Evolutionary conservation across 768 basidiomycete species (phyloP), one percentile per base, ranked within the genome.

Genomic region (Trametes cubensis): DNA sequence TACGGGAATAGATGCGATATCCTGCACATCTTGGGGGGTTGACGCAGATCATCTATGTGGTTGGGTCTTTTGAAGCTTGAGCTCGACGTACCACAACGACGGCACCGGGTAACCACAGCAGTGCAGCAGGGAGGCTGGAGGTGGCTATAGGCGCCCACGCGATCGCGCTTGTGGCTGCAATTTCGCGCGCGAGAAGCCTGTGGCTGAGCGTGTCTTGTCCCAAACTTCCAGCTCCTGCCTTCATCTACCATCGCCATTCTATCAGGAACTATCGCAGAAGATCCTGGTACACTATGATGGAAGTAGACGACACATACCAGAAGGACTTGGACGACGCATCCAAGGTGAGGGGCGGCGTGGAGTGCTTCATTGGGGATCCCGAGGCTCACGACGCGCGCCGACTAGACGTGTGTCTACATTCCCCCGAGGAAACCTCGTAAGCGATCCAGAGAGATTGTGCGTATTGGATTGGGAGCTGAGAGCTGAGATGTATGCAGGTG

Each of bases 331-430:
- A 70, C 28, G 69, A 70, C 38, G 66, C 69, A 14, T 54, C 64
- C 18, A 65, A 68, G 55, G 69, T 68, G n/a, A n/a, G 15, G 66
- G 40, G 4, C 15, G 13, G 13, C 15, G 6, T 7, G 18, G 5
- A 30, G 5, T 20, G 30, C 11, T 5, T 20, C 6, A 8, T 14
- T 34, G 34, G 42, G 49, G 4, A 18, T 1, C 6, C 23, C 39
- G 8, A 17, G 40, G 20, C 21, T 52, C 38, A 20, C 20, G 11
- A 13, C 40, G 44, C 11, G n/a, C 13, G 0, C 26, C 20, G 13
- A 18, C 11, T 54, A 72, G 71, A 63, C 67, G 11, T 69, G 68
- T 41, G 49, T 70, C 26, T 70, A 67, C 54, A 62, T 72, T 18
- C 58, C 70, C 13, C 63, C 69, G 0, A 60, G 58, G 42, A 41